phyloP scores from a whole-genome alignment of 805 yeast species.

The Deakozyma indianensis region DNA sequence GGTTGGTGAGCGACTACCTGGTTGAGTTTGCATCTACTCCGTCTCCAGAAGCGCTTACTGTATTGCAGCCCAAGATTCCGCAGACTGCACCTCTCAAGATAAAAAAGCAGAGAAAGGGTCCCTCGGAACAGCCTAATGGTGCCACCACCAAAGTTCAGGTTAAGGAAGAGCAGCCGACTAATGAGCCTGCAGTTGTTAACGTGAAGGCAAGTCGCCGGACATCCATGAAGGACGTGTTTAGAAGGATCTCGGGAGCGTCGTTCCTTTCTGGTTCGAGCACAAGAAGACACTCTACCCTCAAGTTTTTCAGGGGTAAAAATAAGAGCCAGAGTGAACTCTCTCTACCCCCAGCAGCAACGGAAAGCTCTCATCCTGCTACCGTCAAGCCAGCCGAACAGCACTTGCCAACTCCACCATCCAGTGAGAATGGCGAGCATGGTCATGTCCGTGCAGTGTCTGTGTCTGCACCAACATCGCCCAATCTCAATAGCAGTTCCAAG shows the following conservation, averaged over 20 bases:
- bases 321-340: not conserved
- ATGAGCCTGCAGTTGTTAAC: constrained; percentile 4
- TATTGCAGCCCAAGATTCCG: not conserved
- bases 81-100: too few species aligned
- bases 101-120: constrained; percentile 3
- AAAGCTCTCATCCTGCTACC: not conserved
- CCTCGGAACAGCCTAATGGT: constrained; percentile 2
- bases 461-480: not conserved
- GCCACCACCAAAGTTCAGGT: constrained; percentile 2
- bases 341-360: not conserved
- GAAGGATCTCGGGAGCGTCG: not conserved
- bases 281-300: not conserved
- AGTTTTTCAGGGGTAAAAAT: not conserved
- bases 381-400: not conserved
- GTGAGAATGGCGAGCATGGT: not conserved
- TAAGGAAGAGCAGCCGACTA: constrained; percentile 3
- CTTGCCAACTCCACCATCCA: not conserved
- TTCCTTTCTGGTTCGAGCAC: not conserved
- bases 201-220: constrained; percentile 5
- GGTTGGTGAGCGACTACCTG: constrained; percentile 9
- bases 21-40: constrained; percentile 15
- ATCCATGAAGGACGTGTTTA: not conserved
- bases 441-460: not conserved
- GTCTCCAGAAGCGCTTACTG: not conserved
- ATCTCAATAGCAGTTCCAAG: not conserved